Percentiles rank a stretch among this genome's conserved stretches.
Conservation (phyloP, 495 filamentous ascomycete species). For the Penicillium parvum region DNA sequence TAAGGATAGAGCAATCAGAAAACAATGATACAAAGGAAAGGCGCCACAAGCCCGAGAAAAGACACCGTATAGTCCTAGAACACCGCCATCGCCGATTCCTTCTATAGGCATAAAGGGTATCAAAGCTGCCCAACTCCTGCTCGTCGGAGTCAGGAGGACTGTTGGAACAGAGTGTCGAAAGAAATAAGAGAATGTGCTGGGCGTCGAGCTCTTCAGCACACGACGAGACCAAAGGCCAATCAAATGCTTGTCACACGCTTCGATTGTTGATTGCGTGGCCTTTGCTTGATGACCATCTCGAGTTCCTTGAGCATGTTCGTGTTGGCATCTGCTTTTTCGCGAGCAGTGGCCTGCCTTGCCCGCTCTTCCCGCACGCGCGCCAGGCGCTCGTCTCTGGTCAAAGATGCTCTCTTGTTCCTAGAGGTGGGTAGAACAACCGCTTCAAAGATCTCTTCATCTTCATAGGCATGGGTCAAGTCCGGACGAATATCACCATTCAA, state of each 20-base stretch:
- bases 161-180: background rate
- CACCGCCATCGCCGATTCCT: constrained; percentile 33
- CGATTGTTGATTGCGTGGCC: constrained; percentile 50
- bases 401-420: constrained; percentile 57
- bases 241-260: constrained; percentile 48
- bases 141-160: constrained; percentile 9
- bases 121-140: constrained; percentile 24
- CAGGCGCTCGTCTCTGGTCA: constrained; percentile 86
- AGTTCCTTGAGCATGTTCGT: constrained; percentile 88
- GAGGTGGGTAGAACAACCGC: constrained; percentile 68
- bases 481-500: constrained; percentile 59
- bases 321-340: constrained; percentile 71
- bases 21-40: constrained; percentile 11
- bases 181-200: constrained; percentile 1
- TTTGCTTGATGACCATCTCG: constrained; percentile 79
- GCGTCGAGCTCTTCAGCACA: background rate
- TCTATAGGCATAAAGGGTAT: constrained; percentile 42
- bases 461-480: constrained; percentile 30
- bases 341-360: constrained; percentile 57
- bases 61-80: constrained; percentile 18
- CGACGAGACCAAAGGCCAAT: background rate
- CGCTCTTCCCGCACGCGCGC: constrained; percentile 86
- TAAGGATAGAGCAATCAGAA: background rate
- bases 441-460: constrained; percentile 80
- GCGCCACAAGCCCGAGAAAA: constrained; percentile 1